Conservation (phyloP, 2,329 filamentous ascomycete genomes). For the Nothophoma quercina region DNA sequence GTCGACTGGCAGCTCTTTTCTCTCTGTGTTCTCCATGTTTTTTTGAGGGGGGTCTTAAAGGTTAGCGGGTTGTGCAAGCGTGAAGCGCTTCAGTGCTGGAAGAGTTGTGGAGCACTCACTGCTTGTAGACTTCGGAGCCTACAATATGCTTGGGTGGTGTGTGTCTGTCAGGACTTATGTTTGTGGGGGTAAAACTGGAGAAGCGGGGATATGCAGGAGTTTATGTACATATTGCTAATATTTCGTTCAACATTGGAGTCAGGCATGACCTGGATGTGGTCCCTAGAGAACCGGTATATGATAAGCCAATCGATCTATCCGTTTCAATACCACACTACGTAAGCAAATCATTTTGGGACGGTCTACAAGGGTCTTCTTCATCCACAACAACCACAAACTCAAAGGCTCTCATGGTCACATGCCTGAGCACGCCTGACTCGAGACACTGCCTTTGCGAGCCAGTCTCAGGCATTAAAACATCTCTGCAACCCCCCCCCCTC, state of each 20-base stretch:
- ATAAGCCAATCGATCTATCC: background rate
- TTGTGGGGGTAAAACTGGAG: background rate
- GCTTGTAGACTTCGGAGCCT: background rate
- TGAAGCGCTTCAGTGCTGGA: background rate
- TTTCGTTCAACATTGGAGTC: background rate
- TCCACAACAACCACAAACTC: background rate
- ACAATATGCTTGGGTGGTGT: background rate
- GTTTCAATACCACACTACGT: background rate
- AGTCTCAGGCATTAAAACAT: too few relatives aligned
- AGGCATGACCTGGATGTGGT: background rate
- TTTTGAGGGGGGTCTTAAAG: background rate
- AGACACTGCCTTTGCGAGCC: too few relatives aligned
- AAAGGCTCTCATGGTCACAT: background rate
- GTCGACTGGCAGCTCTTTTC: background rate
- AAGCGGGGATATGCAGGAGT: background rate
- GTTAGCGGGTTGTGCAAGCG: background rate
- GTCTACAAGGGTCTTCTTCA: too few relatives aligned
- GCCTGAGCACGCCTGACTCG: background rate
- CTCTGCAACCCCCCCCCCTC: too few relatives aligned
- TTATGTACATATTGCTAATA: background rate
- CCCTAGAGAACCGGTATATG: background rate
- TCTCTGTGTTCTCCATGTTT: conserved; percentile 6
- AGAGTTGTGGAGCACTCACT: background rate
- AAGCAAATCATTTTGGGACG: too few relatives aligned
- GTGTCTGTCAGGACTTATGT: background rate